phyloP scores from a whole-genome alignment of 352 stramenopile species.

The Phytophthora parvispora region DNA sequence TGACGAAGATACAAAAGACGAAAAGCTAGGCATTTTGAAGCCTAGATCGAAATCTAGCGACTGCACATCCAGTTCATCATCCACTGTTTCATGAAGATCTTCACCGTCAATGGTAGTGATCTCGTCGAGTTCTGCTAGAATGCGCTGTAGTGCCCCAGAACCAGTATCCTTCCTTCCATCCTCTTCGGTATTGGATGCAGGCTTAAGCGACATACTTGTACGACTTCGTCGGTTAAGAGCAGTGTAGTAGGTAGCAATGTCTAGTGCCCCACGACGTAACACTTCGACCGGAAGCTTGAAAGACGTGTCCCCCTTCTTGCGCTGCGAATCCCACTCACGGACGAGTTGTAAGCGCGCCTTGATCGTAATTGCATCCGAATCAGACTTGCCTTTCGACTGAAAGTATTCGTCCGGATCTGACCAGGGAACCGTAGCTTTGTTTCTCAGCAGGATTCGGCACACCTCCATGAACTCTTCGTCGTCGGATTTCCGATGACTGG shows the following conservation, averaged over 20 bases:
- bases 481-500: slow-evolving; percentile 5
- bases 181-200: background rate
- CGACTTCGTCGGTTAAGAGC: background rate
- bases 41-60: background rate
- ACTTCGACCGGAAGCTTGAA: slow-evolving; percentile 17
- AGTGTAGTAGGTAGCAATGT: slow-evolving; percentile 18
- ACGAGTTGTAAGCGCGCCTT: slow-evolving; percentile 13
- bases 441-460: slow-evolving; percentile 2
- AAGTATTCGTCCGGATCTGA: slow-evolving; percentile 4
- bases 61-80: background rate
- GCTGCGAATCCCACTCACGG: slow-evolving; percentile 12
- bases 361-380: background rate
- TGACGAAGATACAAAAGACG: background rate
- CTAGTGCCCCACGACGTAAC: slow-evolving; percentile 3
- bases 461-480: slow-evolving; percentile 16
- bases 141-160: background rate
- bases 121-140: background rate
- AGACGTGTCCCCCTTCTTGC: background rate
- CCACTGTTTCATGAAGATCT: background rate
- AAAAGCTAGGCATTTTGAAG: background rate
- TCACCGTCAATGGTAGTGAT: background rate
- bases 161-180: background rate
- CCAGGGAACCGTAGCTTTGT: slow-evolving; percentile 4
- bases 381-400: background rate
- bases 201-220: background rate